Evolutionary conservation across 495 filamentous ascomycete species (phyloP).

Genomic region (Tuber aestivum): DNA sequence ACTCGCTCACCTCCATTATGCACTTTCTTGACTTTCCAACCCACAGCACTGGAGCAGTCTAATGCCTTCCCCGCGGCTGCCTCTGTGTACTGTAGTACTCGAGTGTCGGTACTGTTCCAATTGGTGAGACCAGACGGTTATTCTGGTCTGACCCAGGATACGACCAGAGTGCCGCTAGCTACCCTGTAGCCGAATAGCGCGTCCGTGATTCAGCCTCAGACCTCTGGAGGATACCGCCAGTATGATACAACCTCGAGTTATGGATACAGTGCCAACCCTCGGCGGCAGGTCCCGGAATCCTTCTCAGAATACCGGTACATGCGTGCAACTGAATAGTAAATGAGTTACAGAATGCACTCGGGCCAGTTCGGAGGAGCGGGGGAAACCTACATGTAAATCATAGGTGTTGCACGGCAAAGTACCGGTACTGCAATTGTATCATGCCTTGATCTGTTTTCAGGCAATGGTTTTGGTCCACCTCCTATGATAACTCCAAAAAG

Average conservation of each 20-base stretch:
- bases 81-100: background rate
- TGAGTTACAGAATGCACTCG: background rate
- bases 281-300: background rate
- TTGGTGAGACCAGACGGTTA: background rate
- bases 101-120: background rate
- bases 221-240: background rate
- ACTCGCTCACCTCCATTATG: background rate
- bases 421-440: background rate
- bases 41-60: background rate
- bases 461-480: no score
- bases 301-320: background rate
- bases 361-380: background rate
- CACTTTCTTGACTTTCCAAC: background rate
- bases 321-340: background rate
- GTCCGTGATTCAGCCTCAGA: background rate
- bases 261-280: background rate
- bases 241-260: background rate
- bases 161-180: background rate
- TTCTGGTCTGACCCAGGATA: no score
- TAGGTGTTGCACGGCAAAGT: background rate
- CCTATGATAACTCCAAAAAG: no score
- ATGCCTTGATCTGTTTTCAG: no score
- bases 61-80: background rate
- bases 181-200: background rate
- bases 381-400: background rate